These are phyloP conservation scores for Begonia peltatifolia DNA, from an alignment of 306 rosid genomes.

Conservation along the genomic window DNA sequence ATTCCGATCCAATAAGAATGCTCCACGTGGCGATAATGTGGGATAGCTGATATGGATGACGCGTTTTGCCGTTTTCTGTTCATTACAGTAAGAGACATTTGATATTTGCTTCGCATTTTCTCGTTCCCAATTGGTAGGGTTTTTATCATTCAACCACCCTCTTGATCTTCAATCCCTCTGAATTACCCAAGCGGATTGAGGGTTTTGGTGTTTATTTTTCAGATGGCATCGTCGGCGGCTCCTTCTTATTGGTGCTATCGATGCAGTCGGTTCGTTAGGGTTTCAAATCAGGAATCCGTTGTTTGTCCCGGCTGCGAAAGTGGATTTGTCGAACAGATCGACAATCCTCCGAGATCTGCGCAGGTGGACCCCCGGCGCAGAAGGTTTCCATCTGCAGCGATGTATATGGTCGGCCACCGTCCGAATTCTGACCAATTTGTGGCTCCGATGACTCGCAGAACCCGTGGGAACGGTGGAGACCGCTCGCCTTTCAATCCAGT, in stretches of 20 bases:
- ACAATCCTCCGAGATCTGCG: conserved; percentile 1
- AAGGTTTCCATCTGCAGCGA: not conserved
- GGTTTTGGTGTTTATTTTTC: not conserved
- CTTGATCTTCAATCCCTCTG: not conserved
- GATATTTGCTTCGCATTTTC: not conserved
- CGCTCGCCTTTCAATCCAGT: conserved; percentile 3
- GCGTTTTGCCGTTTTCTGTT: not conserved
- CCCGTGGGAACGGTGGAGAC: conserved; percentile 1
- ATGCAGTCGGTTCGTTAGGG: conserved; percentile 5
- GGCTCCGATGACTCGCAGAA: not conserved
- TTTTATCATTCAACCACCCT: not conserved
- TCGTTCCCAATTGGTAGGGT: not conserved
- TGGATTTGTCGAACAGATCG: conserved; percentile 4
- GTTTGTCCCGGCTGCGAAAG: conserved; percentile 1
- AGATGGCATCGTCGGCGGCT: not conserved
- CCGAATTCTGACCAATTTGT: not conserved
- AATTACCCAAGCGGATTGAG: not conserved
- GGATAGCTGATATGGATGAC: not conserved
- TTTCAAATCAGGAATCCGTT: not conserved
- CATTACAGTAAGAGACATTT: not conserved
- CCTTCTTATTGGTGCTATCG: not conserved
- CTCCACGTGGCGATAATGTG: not conserved
- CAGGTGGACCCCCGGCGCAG: not conserved
- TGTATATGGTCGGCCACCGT: not conserved
- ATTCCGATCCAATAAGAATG: not conserved